These are phyloP conservation scores for Pisolithus orientalis DNA, from an alignment of 768 basidiomycete species.

Conservation along the genomic window DNA sequence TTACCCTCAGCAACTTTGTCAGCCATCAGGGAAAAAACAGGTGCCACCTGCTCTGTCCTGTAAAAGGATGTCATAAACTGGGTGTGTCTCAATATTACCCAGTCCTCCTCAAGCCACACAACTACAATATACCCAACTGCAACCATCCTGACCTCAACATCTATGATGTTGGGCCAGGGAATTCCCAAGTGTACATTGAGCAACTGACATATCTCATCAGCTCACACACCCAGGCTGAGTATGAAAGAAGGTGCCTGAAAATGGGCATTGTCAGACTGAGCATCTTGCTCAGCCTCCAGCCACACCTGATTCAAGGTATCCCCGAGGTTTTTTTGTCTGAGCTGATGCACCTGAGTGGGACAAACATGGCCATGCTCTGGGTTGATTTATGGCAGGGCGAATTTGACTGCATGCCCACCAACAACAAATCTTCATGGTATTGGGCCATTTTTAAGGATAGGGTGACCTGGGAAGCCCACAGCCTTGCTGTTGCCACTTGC, in stretches of 20 bases:
- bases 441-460: background rate
- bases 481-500: constrained; percentile 8
- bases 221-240: constrained; percentile 19
- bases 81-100: constrained; percentile 30
- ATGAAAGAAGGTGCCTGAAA: constrained; percentile 15
- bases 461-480: background rate
- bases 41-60: constrained; percentile 23
- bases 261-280: constrained; percentile 31
- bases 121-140: constrained; percentile 18
- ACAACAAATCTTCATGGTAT: background rate
- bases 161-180: background rate
- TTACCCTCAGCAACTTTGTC: constrained; percentile 25
- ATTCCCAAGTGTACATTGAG: background rate
- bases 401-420: constrained; percentile 1
- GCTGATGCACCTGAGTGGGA: constrained; percentile 33
- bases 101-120: constrained; percentile 22
- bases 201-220: background rate
- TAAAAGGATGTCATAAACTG: constrained; percentile 28
- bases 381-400: constrained; percentile 1
- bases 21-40: constrained; percentile 27
- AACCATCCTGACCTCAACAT: constrained; percentile 20
- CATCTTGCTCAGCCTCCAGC: constrained; percentile 30
- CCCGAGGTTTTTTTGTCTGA: constrained; percentile 33
- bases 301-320: constrained; percentile 16
- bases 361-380: constrained; percentile 21